Conservation (phyloP, 2,329 filamentous ascomycete species). For the Zymoseptoria passerinii region DNA sequence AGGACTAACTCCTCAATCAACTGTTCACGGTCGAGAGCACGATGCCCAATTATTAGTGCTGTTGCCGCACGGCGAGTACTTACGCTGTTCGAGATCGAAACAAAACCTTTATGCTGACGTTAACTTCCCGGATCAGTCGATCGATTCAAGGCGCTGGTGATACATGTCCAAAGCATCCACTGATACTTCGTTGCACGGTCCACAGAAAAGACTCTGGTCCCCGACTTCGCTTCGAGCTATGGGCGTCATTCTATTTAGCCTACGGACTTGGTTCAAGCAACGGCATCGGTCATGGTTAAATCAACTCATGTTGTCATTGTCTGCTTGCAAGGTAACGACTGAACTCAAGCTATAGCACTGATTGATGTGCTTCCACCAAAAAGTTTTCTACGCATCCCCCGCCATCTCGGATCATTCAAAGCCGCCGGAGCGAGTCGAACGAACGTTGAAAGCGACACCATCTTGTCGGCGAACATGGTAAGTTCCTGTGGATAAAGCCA, state of each 20-base stretch:
- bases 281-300: neutral
- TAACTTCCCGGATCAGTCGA: too few species aligned
- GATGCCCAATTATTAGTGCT: neutral
- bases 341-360: neutral
- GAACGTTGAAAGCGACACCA: neutral
- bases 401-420: neutral
- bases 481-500: neutral
- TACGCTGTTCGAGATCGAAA: neutral
- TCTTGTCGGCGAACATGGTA: neutral
- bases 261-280: neutral
- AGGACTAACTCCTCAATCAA: neutral
- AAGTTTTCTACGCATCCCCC: neutral
- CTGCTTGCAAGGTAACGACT: neutral
- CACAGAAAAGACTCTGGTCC: too few species aligned
- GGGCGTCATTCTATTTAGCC: too few species aligned
- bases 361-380: neutral
- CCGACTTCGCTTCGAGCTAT: too few species aligned
- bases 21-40: neutral
- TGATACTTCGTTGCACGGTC: too few species aligned
- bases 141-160: too few species aligned
- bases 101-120: neutral
- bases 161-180: too few species aligned
- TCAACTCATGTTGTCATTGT: neutral
- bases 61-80: too few species aligned
- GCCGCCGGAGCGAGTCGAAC: neutral